Evolutionary conservation across 306 rosid genomes (phyloP).

Genomic region (Canavalia gladiata): DNA sequence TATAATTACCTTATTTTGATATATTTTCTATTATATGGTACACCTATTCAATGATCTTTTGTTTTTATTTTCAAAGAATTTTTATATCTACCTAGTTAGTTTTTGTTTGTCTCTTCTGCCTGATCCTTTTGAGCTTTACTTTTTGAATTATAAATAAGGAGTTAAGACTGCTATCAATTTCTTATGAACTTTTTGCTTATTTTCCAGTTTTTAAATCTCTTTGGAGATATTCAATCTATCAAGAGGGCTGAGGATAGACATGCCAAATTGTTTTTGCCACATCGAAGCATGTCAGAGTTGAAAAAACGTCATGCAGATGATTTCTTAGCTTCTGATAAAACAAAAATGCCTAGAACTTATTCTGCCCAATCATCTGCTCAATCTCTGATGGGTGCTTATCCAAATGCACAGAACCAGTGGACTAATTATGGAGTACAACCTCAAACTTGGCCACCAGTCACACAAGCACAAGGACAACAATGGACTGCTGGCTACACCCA

Average conservation of each 20-base stretch:
- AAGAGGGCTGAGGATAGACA: constrained; percentile 95
- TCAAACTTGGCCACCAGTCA: constrained; percentile 93
- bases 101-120: constrained; percentile 12
- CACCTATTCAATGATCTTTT: background rate
- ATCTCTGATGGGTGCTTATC: constrained; percentile 82
- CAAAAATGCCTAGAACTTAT: constrained; percentile 77
- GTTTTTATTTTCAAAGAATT: background rate
- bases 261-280: constrained; percentile 87
- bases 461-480: constrained; percentile 96
- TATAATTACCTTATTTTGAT: background rate
- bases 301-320: constrained; percentile 98
- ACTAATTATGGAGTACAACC: constrained; percentile 83
- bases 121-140: background rate
- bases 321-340: constrained; percentile 84
- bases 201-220: constrained; percentile 90
- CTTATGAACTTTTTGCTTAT: constrained; percentile 25
- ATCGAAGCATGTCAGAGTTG: constrained; percentile 85
- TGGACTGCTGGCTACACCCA: constrained; percentile 94
- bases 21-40: background rate
- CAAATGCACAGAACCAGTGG: constrained; percentile 88
- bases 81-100: background rate
- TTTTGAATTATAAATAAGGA: background rate
- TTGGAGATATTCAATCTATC: constrained; percentile 88
- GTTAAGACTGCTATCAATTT: constrained; percentile 35
- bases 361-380: constrained; percentile 86